These are phyloP conservation scores for Chrysanthemum makinoi DNA, from an alignment of 129 eudicot genomes.

Conservation along the genomic window DNA sequence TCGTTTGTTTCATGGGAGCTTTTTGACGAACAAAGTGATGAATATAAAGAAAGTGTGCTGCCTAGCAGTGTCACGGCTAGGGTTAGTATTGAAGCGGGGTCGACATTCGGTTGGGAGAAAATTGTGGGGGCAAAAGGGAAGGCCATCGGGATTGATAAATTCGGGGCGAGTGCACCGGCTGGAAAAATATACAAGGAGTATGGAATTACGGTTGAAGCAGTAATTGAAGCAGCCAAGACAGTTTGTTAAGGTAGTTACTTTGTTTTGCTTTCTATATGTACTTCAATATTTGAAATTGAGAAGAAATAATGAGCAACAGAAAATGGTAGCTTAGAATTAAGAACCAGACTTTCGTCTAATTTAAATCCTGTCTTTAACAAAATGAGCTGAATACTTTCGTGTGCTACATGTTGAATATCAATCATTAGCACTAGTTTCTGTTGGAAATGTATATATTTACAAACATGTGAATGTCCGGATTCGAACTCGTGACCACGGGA, in stretches of 20 bases:
- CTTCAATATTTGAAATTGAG: neutral
- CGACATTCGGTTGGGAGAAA: conserved; percentile 67
- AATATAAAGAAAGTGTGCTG: conserved; percentile 55
- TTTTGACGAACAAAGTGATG: conserved; percentile 48
- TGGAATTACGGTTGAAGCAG: conserved; percentile 59
- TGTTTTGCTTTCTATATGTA: neutral
- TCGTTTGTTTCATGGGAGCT: conserved; percentile 64
- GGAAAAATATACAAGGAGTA: conserved; percentile 55
- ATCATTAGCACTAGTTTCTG: too few species aligned
- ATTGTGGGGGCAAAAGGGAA: conserved; percentile 54
- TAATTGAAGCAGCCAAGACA: conserved; percentile 46
- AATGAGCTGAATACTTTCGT: neutral
- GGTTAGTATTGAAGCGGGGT: conserved; percentile 63
- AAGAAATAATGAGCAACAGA: neutral
- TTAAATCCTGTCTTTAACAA: too few species aligned
- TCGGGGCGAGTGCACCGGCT: conserved; percentile 71
- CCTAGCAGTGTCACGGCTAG: conserved; percentile 46
- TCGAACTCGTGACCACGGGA: too few species aligned
- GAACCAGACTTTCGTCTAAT: neutral
- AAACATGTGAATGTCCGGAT: too few species aligned
- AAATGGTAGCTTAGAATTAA: neutral
- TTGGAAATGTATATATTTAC: too few species aligned
- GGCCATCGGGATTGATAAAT: conserved; percentile 56
- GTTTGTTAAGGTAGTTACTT: conserved; percentile 22
- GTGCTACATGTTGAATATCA: too few species aligned